Base-by-base conservation (phyloP, 129 eudicot species). In the Lactuca saligna region DNA sequence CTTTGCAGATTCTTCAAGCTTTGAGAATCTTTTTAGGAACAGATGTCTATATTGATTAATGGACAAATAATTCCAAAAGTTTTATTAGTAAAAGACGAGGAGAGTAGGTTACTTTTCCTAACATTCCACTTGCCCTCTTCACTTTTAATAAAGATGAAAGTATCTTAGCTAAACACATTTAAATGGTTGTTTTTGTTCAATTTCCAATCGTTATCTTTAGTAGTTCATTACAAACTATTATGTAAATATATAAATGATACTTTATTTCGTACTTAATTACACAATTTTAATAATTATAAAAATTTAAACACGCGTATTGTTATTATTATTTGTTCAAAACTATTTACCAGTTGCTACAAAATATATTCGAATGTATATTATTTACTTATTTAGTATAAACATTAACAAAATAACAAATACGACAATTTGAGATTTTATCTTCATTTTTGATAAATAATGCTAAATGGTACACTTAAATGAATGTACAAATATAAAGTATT, bases 41-140 rank as follows among this genome's bases (percentile, higher is more conserved):
- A 42, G 49, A 9, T 13, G 8, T 50, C 56, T 15, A 50, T 50
- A 14, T 50, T 50, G 56, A 50, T 50, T 50, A 13, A 50, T 42
- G 49, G 49, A 42, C 49, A 42, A 42, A 42, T 42, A 42, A 8
- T 42, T 9, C 13, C 5, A 8, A 42, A 42, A 42, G 4, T 9
- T 42, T 8, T 42, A n/a, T 54, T 64, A 64, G 13, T 46, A 65
- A 61, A 72, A 63, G 63, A 38, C 64, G 33, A 73, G 50, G 41
- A 39, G 42, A 63, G 56, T 63, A 17, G 70, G 70, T 63, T 63
- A 14, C n/a, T 17, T 50, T 63, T 73, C 78, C 48, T 63, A 62
- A 72, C 15, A 72, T 62, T 62, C 70, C 69, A 60, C 50, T 71
- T 71, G 61, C 68, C 35, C 54, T 7, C 3, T 35, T 34, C 11